Base-by-base conservation (phyloP, 768 basidiomycete genomes). In the Termitomyces sp. region DNA sequence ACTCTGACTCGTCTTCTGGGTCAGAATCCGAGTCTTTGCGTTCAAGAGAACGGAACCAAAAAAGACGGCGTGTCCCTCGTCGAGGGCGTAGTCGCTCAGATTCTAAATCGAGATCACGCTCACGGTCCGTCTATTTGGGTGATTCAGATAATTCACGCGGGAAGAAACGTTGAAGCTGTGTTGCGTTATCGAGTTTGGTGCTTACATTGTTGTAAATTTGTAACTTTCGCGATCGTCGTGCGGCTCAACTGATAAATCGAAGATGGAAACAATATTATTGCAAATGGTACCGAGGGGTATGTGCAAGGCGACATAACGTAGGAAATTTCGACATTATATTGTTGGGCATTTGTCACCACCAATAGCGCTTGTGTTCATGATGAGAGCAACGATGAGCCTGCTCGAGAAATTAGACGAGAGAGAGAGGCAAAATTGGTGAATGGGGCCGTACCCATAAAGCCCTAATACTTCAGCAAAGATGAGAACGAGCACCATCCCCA, bases 401-500 rank as follows among this genome's bases (percentile, higher is more conserved):
- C n/a, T n/a, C 5, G 9, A 5, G 19, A 21, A 14, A 25, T 52
- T 0, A 48, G 27, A 37, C 14, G 4, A 27, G 6, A 27, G 7
- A 34, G 12, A 27, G 7, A 34, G 12, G 5, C n/a, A 21, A 23
- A 46, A 42, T 21, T n/a, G 19, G 46, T 14, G 44, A 32, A 50
- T 37, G 23, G 35, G 28, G 37, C 34, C 52, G 47, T 3, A 49
- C 61, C 21, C 91, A 65, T 92, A 94, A 54, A 96, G 71, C 37
- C 94, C 94, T 57, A 97, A 75, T 23, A 97, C 94, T 70, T 96
- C 94, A 7, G 85, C 87, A 62, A 93, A 94, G 61, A 93, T 93
- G 67, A 98, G 84, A 61, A 98, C 95, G 41, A 98, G 85, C 19
- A 98, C 93, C 95, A 98, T 98, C 7, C 88, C 79, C 21, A 98